Percentiles rank a stretch among this genome's conserved stretches.
Conservation (phyloP, 108 stramenopile genomes). For the Tribonema minus region DNA sequence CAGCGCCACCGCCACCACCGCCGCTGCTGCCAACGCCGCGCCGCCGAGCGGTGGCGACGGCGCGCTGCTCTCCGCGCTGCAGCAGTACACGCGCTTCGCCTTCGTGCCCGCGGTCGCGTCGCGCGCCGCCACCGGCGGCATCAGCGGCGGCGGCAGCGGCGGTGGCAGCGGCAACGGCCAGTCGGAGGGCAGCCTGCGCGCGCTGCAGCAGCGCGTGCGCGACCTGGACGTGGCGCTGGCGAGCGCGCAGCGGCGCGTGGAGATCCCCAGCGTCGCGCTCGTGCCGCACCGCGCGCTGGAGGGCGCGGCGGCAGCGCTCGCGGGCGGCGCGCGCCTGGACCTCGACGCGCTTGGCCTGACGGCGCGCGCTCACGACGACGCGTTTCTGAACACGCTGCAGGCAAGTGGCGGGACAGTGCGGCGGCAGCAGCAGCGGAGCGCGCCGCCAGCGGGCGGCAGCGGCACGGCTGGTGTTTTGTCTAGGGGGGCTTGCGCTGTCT, state of each 20-base stretch:
- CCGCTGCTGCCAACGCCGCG: not conserved
- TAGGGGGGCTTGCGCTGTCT: not conserved
- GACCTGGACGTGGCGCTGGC: conserved; percentile 49
- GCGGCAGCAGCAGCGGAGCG: not conserved
- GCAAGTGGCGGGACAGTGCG: not conserved
- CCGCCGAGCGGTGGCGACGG: not conserved
- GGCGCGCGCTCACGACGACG: conserved; percentile 16
- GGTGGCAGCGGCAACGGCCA: not conserved
- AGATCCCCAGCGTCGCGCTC: conserved; percentile 37
- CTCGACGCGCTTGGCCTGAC: conserved; percentile 38
- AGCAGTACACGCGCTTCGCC: not conserved
- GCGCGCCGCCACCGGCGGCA: not conserved
- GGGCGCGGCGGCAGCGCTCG: conserved; percentile 6
- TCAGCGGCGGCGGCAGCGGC: not conserved
- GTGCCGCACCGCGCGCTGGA: conserved; percentile 15
- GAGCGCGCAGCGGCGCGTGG: conserved; percentile 34
- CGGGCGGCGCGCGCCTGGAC: conserved; percentile 11
- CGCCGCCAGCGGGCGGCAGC: not conserved
- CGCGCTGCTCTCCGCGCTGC: not conserved
- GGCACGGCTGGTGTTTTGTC: not conserved
- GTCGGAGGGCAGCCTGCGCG: conserved; percentile 20
- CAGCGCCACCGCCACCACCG: not conserved
- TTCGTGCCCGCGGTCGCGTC: not conserved
- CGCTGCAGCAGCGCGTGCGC: conserved; percentile 32
- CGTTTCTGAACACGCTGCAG: conserved; percentile 44